Base-by-base conservation (phyloP, 2,329 filamentous ascomycete genomes). In the Aphanocladium album region DNA sequence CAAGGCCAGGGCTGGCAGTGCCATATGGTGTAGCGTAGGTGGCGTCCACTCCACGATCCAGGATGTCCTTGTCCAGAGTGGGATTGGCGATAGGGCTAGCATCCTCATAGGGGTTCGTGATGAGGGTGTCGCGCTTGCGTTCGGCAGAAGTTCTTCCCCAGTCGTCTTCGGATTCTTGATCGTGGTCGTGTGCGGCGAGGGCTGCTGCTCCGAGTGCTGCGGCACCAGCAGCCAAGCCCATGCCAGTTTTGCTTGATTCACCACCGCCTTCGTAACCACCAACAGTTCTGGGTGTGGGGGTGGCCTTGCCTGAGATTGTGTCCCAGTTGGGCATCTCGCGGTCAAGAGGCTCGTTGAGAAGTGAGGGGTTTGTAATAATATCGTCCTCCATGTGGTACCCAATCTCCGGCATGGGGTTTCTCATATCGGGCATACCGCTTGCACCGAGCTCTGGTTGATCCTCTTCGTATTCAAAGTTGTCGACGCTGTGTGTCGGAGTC, bases 321-420 rank as follows among this genome's bases (percentile, higher is more conserved):
- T 82, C 79, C 37, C 61, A 62, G 27, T 60, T 55, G n/a, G 56
- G 46, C 21, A 66, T 64, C 7, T 62, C 64, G 19, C 64, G 60
- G 55, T 85, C 87, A 54, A 89, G 83, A 1, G 87, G 88, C 19
- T 89, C 91, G 65, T 92, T 84, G 45, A 96, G 86, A 54, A 93
- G 81, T 0, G 93, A 96, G 2, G 91, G 91, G 69, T 96, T 96
- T 19, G 92, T 96, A 50, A 85, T 88, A 17, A 91, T 82, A 63
- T 96, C 91, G 41, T 85, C 82, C 12, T 82, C 79, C 1, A 76
- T 67, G 65, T 57, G 41, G 41, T 90, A 89, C 4, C 89, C 91
- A 68, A 90, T 86, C 69, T 93, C 91, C 0, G 89, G 90, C 78
- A 93, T 84, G 5, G 89, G 88, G 66, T 93, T 80, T 60, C 87